Evolutionary conservation across 169 alveolate genomes (phyloP).

Genomic region (Theileria sp.): DNA sequence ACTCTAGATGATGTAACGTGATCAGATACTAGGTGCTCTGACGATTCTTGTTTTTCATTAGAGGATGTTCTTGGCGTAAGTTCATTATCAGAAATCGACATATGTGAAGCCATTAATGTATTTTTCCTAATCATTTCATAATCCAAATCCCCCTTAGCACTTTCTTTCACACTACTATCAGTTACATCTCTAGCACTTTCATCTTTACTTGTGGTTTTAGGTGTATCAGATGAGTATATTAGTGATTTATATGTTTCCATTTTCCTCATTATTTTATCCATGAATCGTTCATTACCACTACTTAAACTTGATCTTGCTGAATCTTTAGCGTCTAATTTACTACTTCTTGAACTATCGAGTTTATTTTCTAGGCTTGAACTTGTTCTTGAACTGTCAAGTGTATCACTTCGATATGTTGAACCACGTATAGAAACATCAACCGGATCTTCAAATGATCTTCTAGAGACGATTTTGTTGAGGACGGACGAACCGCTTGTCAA

Average conservation of each 20-base stretch:
- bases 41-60: not conserved
- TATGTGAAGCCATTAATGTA: not conserved
- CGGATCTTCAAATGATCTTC: not conserved
- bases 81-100: not conserved
- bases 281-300: not conserved
- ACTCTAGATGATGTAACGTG: not conserved
- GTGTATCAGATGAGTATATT: not conserved
- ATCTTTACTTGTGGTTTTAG: not conserved
- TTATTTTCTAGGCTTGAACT: not conserved
- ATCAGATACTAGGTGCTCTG: not conserved
- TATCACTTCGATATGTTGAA: not conserved
- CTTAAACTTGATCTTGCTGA: not conserved
- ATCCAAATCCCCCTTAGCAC: not conserved
- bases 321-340: not conserved
- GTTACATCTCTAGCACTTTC: not conserved
- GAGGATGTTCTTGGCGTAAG: not conserved
- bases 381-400: not conserved
- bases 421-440: conserved; percentile 1
- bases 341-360: not conserved
- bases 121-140: not conserved
- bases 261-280: not conserved
- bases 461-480: not conserved
- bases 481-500: not conserved
- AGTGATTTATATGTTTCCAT: not conserved
- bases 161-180: not conserved